Evolutionary conservation across 768 basidiomycete genomes (phyloP), one percentile per base, ranked within the genome.

Genomic region (Psilocybe cubensis): DNA sequence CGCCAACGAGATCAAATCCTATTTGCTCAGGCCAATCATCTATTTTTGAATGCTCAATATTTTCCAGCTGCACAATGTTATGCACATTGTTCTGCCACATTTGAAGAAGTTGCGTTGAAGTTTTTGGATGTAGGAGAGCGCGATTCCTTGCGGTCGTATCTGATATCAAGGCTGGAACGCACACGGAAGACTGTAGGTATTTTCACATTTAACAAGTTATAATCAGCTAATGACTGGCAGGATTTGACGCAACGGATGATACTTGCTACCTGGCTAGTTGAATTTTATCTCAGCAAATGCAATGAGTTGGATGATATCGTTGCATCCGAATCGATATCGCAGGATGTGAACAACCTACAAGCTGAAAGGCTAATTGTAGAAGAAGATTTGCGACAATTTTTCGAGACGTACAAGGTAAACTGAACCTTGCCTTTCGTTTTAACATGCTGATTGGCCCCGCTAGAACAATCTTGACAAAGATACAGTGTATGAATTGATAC

Each of bases 221-320:
- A 9, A 17, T 21, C 25, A 28, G 21, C 27, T 57, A 23, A 52
- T 20, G 9, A 14, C 28, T 55, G 10, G 24, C 52, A 98, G 96
- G 94, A 97, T 65, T 63, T 91, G 35, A 95, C 94, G 0, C 96
- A 98, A 70, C 83, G 97, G 38, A 95, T 95, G 89, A 94, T 98
- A 87, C 77, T 99, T 18, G 96, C 97, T 17, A 98, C 95, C 0
- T 99, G 97, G 97, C 85, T 99, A 11, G 89, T 97, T 27, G 97
- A 99, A 72, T 94, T 98, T 62, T 98, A 95, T 68, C 84, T 99
- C 14, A 91, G 91, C 73, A 98, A 97, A 77, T 94, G 92, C 71
- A 96, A 97, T 66, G 93, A 96, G 59, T 77, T 98, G 49, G 97
- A 99, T 67, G 97, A 98, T 67, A 79, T 95, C 17, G 86, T 96